Conservation (phyloP, 805 yeast genomes). For the Candida verbasci region DNA sequence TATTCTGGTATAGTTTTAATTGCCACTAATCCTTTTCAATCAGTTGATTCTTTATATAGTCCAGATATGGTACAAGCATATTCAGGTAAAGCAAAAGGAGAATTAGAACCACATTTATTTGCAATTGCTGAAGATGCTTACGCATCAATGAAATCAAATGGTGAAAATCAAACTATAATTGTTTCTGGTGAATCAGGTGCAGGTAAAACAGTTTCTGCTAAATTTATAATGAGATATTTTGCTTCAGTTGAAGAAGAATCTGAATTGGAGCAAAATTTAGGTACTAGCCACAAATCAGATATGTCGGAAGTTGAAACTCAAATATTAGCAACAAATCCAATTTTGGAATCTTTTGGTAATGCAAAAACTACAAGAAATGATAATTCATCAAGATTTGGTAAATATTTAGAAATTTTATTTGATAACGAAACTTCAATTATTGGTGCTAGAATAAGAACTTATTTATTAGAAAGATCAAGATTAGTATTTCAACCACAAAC, state of each 20-base stretch:
- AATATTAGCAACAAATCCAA: slow-evolving; percentile 93
- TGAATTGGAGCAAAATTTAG: slow-evolving; percentile 22
- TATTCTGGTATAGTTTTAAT: slow-evolving; percentile 95
- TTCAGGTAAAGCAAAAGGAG: slow-evolving; percentile 90
- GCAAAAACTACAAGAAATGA: slow-evolving; percentile 97
- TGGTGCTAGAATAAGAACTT: slow-evolving; percentile 93
- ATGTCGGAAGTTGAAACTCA: slow-evolving; percentile 91
- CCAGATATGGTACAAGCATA: slow-evolving; percentile 92
- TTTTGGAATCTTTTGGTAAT: slow-evolving; percentile 97
- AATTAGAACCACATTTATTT: slow-evolving; percentile 92
- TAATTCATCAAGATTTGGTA: slow-evolving; percentile 96
- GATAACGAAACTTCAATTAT: slow-evolving; percentile 71
- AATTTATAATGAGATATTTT: slow-evolving; percentile 94
- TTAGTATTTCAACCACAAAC: slow-evolving; percentile 84
- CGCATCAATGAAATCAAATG: slow-evolving; percentile 85
- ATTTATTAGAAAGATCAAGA: slow-evolving; percentile 87
- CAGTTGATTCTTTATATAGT: slow-evolving; percentile 85
- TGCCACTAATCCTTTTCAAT: slow-evolving; percentile 94
- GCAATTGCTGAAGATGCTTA: slow-evolving; percentile 98
- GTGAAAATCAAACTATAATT: slow-evolving; percentile 88
- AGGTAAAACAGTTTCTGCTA: slow-evolving; percentile 96
- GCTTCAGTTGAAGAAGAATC: slow-evolving; percentile 76
- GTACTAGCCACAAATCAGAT: slow-evolving; percentile 44
- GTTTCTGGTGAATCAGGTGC: slow-evolving; percentile 99
- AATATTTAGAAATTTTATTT: slow-evolving; percentile 87